Base-by-base conservation (phyloP, 768 basidiomycete genomes). In the Pleurotus eryngii region DNA sequence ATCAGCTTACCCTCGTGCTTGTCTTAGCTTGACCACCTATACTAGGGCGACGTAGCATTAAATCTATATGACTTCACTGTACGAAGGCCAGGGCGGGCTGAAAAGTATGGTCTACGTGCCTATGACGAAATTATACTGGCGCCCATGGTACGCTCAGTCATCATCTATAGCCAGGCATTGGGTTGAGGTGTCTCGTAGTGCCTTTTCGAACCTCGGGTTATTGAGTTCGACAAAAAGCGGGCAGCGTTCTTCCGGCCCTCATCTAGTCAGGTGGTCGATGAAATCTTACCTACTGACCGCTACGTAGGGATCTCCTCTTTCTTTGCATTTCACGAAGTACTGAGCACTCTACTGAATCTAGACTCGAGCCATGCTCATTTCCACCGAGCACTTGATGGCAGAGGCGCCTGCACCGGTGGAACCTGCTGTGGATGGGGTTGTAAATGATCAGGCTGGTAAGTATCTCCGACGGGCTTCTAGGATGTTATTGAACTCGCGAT, bases 41-140 rank as follows among this genome's bases (percentile, higher is more conserved):
- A 45, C 26, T 64, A 97, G 96, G 83, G 83, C 46, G 91, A 96
- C 59, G 92, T 98, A 4, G 95, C 90, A 2, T 76, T 93, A 51
- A 96, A 94, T 64, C 69, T 93, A 46, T 95, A 93, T 70, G 94
- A 97, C 67, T 95, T 98, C 64, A 82, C 88, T 18, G 90, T 96
- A 12, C 81, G 95, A 38, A 75, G 82, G 53, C 89, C 94, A 4
- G 85, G 84, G 38, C 80, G 83, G 54, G 88, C 95, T 0, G 83
- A 90, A 68, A 97, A 97, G 67, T 98, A 95, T 68, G 88, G 85
- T 24, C 74, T 97, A 45, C 85, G 94, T 24, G 89, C 92, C 2
- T 98, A 97, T 67, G 96, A 98, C 67, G 97, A 99, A 71, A 87
- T 91, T 51, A 95, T 97, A 58, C 76, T 98, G 30, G 94, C 95